Evolutionary conservation across 257 asterid species (phyloP), one percentile per base, ranked within the genome.

Genomic region (Eucommia ulmoides): DNA sequence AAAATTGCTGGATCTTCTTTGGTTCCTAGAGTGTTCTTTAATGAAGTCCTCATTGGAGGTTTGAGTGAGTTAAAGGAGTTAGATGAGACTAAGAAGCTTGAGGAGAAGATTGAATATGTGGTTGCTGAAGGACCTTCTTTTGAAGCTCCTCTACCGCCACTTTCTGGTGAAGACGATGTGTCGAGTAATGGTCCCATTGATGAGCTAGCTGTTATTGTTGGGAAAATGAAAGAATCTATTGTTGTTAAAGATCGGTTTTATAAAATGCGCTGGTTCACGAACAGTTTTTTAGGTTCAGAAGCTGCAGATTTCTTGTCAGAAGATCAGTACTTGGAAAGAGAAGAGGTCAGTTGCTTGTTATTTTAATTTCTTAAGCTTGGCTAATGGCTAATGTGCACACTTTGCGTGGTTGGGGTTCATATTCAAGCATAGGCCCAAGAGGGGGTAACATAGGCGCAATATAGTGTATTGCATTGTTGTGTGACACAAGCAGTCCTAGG

Each of bases 131-230:
- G 66, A 33, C 91, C 97, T 15, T 65, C 97, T 8, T 71, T 61
- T 67, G 85, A 83, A 71, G 91, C 93, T 58, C 94, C 94, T 51
- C 53, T 78, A 51, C 93, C 97, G n/a, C 97, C 97, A 33, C 79
- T 87, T 50, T 83, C 97, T 19, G 97, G 94, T 66, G 97, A 87
- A 72, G 97, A 87, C 78, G 97, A 83, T 61, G 35, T 72, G 54
- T 76, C 85, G 25, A 77, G 78, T 52, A 74, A 76, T 51, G 97
- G 91, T 65, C 64, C 80, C 64, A 57, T 81, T 8, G 97, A 87
- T 60, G 97, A 87, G 65, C 78, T 87, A 29, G 94, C 97, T 42
- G 77, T 83, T 67, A 70, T 87, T 16, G 91, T 70, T 74, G 69
- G 73, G 48, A 87, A 83, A 71, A 83, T 87, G 94, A 81, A 76